Conservation (phyloP, 257 asterid genomes). For the Lithospermum erythrorhizon region DNA sequence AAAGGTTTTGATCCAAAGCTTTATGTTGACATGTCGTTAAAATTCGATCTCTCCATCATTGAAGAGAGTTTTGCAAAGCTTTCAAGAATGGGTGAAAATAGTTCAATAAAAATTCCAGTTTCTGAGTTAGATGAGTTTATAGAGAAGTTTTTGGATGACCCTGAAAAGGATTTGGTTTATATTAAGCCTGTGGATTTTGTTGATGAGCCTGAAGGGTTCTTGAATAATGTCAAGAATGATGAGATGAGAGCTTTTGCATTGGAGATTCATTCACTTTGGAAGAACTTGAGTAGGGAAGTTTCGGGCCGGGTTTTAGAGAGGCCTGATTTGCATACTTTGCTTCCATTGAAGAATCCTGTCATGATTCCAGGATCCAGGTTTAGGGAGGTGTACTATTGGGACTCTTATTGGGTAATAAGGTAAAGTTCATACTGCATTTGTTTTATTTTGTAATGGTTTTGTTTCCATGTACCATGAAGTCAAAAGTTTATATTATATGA, state of each 20-base stretch:
- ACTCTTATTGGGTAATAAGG: conserved; percentile 92
- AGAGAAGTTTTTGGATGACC: conserved; percentile 25
- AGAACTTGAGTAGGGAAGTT: conserved; percentile 65
- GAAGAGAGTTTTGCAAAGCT: conserved; percentile 32
- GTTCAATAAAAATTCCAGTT: conserved; percentile 22
- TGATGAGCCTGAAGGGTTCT: conserved; percentile 43
- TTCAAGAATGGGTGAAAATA: conserved; percentile 12
- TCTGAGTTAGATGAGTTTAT: conserved; percentile 28
- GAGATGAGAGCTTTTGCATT: conserved; percentile 68
- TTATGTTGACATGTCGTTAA: conserved; percentile 65
- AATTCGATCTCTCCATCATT: conserved; percentile 29
- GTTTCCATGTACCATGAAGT: too few species aligned
- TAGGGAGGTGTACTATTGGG: conserved; percentile 93
- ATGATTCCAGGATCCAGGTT: conserved; percentile 86
- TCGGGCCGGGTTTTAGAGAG: conserved; percentile 37
- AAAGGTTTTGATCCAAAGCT: conserved; percentile 61
- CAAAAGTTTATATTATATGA: too few species aligned
- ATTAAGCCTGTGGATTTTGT: conserved; percentile 50
- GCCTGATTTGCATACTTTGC: conserved; percentile 53
- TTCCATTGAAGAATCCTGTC: conserved; percentile 61
- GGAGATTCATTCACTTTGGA: conserved; percentile 72
- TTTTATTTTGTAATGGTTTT: background rate
- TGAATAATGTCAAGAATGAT: conserved; percentile 40
- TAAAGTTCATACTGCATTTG: conserved; percentile 1
- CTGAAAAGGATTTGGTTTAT: conserved; percentile 44